Evolutionary conservation across 2,329 filamentous ascomycete species (phyloP).

Genomic region (Rhytidhysteron rufulum): DNA sequence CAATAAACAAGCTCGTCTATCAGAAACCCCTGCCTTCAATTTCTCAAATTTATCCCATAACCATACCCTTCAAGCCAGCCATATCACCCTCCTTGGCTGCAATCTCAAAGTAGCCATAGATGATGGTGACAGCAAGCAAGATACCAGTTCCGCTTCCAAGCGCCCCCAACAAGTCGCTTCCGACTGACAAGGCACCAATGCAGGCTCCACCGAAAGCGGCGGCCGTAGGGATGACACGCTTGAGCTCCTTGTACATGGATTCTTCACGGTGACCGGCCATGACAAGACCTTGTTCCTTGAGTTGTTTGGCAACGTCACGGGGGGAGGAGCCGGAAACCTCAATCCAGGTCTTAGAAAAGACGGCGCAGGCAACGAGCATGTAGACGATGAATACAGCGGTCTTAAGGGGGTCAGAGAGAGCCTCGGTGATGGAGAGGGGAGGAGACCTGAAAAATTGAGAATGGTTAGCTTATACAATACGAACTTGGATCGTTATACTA

Average conservation of each 20-base stretch:
- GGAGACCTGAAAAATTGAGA: slow-evolving; percentile 55
- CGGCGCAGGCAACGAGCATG: slow-evolving; percentile 95
- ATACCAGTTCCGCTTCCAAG: slow-evolving; percentile 97
- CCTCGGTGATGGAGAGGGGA: slow-evolving; percentile 94
- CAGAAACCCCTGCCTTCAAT: background rate
- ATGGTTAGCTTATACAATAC: background rate
- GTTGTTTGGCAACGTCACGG: slow-evolving; percentile 97
- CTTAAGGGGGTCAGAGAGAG: slow-evolving; percentile 94
- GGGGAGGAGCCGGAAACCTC: slow-evolving; percentile 98
- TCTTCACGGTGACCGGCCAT: slow-evolving; percentile 99
- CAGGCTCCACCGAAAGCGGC: slow-evolving; percentile 98
- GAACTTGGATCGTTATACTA: slow-evolving; percentile 7
- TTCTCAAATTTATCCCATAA: slow-evolving; percentile 44
- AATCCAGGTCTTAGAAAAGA: slow-evolving; percentile 99
- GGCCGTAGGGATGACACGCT: slow-evolving; percentile 97
- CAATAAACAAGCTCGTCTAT: background rate
- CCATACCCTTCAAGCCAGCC: slow-evolving; percentile 67
- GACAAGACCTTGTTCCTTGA: slow-evolving; percentile 98
- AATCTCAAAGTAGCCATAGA: slow-evolving; percentile 99
- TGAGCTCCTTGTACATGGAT: slow-evolving; percentile 99
- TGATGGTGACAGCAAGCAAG: slow-evolving; percentile 97
- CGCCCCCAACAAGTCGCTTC: slow-evolving; percentile 91
- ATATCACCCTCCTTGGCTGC: slow-evolving; percentile 98
- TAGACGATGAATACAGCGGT: slow-evolving; percentile 93
- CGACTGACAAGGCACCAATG: slow-evolving; percentile 95